Percentiles rank a stretch among this genome's conserved stretches.
These are phyloP conservation scores for Camellia sinensis DNA, from an alignment of 148 eudicot species.

Conservation along the genomic window DNA sequence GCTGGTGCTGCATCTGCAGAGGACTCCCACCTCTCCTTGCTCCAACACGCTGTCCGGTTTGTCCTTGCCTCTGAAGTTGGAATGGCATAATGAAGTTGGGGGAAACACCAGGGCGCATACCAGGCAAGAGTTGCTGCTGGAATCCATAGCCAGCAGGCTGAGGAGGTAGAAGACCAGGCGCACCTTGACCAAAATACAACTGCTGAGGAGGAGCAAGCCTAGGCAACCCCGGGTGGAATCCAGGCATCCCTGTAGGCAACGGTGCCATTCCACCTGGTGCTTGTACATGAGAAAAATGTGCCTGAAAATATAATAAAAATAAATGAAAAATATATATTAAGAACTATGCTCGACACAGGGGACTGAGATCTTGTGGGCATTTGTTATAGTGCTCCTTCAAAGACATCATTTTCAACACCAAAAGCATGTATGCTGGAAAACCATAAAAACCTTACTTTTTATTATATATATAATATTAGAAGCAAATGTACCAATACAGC, in stretches of 20 bases:
- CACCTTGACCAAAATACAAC: constrained; percentile 47
- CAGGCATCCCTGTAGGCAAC: constrained; percentile 36
- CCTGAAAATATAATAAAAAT: constrained; percentile 22
- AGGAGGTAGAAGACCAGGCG: constrained; percentile 41
- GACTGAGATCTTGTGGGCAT: not conserved
- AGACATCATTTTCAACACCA: not conserved
- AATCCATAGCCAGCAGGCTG: constrained; percentile 45
- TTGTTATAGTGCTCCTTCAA: not conserved
- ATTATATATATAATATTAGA: no score
- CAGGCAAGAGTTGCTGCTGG: constrained; percentile 51
- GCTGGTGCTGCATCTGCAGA: constrained; percentile 33
- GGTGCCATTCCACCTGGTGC: constrained; percentile 37
- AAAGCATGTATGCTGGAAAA: not conserved
- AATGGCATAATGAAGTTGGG: constrained; percentile 48
- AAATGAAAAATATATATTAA: no score
- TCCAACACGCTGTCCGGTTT: constrained; percentile 31
- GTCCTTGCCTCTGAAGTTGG: constrained; percentile 42
- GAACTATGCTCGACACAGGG: not conserved
- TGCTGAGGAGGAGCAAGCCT: constrained; percentile 60
- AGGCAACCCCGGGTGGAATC: constrained; percentile 36
- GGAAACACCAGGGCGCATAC: constrained; percentile 41
- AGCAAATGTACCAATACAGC: no score
- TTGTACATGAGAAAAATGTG: constrained; percentile 49
- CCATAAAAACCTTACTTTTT: no score
- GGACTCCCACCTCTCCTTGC: constrained; percentile 42